A percentile compares a stretch with the other conserved stretches of the same genome.
phyloP scores from a whole-genome alignment of 176 grass and related monocot genomes.

The Panicum miliaceum region DNA sequence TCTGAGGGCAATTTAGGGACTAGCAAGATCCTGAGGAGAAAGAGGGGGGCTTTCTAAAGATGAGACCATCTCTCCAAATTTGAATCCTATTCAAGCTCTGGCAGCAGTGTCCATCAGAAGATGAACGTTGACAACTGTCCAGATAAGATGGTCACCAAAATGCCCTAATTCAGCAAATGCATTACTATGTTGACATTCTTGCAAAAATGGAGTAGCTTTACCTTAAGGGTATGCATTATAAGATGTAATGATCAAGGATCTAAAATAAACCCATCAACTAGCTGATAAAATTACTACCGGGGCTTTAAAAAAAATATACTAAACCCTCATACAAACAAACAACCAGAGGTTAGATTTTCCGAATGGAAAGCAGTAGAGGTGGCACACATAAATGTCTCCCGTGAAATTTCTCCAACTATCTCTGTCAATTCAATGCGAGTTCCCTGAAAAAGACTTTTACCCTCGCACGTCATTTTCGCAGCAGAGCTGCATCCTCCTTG shows the following conservation, averaged over 20 bases:
- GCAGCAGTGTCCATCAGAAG: background rate
- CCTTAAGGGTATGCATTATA: background rate
- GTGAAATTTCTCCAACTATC: background rate
- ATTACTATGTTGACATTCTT: conserved; percentile 20
- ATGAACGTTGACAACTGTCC: background rate
- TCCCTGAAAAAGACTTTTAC: background rate
- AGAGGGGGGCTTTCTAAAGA: background rate
- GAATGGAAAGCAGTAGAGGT: background rate
- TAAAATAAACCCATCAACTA: background rate
- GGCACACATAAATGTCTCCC: background rate
- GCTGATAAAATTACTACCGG: background rate
- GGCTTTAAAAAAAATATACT: background rate
- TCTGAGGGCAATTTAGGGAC: background rate
- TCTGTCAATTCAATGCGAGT: background rate
- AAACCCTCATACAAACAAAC: background rate
- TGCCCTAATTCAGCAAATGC: background rate
- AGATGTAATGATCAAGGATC: background rate
- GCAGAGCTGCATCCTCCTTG: conserved; percentile 29
- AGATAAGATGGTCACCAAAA: conserved; percentile 1
- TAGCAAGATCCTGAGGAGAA: background rate
- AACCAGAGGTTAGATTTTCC: background rate
- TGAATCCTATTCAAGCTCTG: background rate
- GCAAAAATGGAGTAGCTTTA: conserved; percentile 2
- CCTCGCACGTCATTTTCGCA: conserved; percentile 12
- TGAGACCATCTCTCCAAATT: background rate